Base-by-base conservation (phyloP, 306 rosid genomes). In the Cucurbita ficifolia region DNA sequence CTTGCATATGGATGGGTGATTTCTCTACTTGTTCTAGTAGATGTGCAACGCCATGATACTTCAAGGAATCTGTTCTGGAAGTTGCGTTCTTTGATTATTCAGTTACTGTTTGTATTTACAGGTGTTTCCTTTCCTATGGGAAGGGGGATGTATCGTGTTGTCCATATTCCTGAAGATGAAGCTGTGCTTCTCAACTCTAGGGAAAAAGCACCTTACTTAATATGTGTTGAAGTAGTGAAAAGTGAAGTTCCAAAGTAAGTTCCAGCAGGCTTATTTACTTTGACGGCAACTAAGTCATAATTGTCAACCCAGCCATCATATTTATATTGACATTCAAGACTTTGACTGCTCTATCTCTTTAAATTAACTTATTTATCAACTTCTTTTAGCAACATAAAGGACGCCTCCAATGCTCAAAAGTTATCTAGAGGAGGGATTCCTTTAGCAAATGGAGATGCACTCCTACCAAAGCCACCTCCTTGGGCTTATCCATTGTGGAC, bases 401-500 rank as follows among this genome's bases (percentile, higher is more conserved):
- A 95, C 79, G 53, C 84, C 73, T 84, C 92, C 48, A 81, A 86
- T 79, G 83, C 88, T 77, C 96, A 88, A 77, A 89, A 91, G 84
- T 92, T 91, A 81, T 95, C 99, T 74, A 87, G 87, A 78, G 97
- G 91, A 63, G 99, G 99, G 82, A 95, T 95, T 81, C 99, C 99
- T 74, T 83, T 95, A 72, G 99, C 97, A 69, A 95, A 89, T 85
- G 97, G 99, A 78, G 97, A 95, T 74, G 99, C 96, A 59, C 73
- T 88, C 60, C 81, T 95, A 84, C 92, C 81, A 24, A 91, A 90
- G 81, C 99, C 96, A 76, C 99, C 99, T 77, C 89, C 99, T 40
- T 95, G 99, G 99, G 99, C 99, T 39, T 95, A 89, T 88, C 97
- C 99, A 74, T 86, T 95, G 79, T 82, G 88, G 91, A 89, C 97